Evolutionary conservation across 2,329 filamentous ascomycete genomes (phyloP).

Genomic region (Aspergillus sp.): DNA sequence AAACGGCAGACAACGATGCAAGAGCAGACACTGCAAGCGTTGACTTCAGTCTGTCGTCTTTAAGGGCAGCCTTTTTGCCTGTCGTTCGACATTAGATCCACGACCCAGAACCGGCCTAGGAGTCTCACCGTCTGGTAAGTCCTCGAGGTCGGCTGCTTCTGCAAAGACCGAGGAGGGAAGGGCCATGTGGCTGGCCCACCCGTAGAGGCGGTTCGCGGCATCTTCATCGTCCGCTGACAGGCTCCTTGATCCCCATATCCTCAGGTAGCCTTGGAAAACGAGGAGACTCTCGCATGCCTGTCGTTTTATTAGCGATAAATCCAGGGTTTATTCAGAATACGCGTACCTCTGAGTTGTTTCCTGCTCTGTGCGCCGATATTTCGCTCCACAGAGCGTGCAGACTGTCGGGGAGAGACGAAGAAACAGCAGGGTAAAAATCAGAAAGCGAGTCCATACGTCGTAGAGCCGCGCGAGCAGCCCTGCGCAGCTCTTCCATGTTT

Average conservation of each 20-base stretch:
- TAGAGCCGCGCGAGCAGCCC: conserved; percentile 17
- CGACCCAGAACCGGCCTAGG: background rate
- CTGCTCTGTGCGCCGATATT: conserved; percentile 15
- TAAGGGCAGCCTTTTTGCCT: conserved; percentile 14
- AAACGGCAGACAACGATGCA: conserved; percentile 8
- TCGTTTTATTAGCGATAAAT: background rate
- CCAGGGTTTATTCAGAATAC: conserved; percentile 1
- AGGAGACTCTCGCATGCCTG: conserved; percentile 26
- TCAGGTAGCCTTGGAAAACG: conserved; percentile 16
- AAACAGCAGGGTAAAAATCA: conserved; percentile 3
- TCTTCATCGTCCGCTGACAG: conserved; percentile 15
- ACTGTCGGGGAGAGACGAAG: conserved; percentile 4
- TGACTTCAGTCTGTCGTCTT: conserved; percentile 16
- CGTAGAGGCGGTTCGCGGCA: conserved; percentile 19
- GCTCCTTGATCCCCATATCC: conserved; percentile 6
- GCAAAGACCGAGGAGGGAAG: conserved; percentile 26
- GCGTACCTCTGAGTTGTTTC: conserved; percentile 15
- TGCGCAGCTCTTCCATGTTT: conserved; percentile 21
- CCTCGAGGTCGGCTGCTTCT: conserved; percentile 14
- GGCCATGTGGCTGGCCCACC: conserved; percentile 22
- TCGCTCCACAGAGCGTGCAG: conserved; percentile 23
- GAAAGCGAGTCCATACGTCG: conserved; percentile 8
- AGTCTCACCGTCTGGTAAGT: conserved; percentile 10
- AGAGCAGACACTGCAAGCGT: conserved; percentile 23
- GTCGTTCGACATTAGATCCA: conserved; percentile 2